These are phyloP conservation scores for Rhododendron vialii DNA, from an alignment of 148 eudicot genomes.

Conservation along the genomic window DNA sequence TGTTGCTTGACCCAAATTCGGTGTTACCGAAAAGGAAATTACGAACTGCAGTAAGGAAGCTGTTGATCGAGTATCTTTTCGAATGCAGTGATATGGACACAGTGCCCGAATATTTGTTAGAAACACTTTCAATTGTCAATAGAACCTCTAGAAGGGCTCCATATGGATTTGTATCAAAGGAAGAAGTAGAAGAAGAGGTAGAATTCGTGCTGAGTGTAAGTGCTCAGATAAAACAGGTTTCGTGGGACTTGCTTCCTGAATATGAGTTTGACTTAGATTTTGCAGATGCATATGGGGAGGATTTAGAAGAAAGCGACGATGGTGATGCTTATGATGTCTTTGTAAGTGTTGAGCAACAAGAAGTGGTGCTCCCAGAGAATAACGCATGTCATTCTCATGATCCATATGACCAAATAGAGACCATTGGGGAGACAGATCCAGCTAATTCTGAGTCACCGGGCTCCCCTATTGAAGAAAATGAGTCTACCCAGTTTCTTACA, in stretches of 20 bases:
- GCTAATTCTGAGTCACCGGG: slow-evolving; percentile 8
- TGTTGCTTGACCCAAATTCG: slow-evolving; percentile 39
- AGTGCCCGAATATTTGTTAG: slow-evolving; percentile 45
- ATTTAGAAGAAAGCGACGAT: slow-evolving; percentile 48
- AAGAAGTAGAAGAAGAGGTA: slow-evolving; percentile 51
- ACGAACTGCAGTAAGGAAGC: slow-evolving; percentile 31
- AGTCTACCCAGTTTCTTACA: slow-evolving; percentile 4
- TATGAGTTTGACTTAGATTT: slow-evolving; percentile 51
- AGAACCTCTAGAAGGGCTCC: slow-evolving; percentile 19
- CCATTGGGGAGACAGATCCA: slow-evolving; percentile 39
- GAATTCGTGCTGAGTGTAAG: slow-evolving; percentile 56
- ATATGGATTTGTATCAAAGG: slow-evolving; percentile 24
- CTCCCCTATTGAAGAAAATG: slow-evolving; percentile 8
- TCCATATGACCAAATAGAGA: slow-evolving; percentile 31
- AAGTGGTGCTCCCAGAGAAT: slow-evolving; percentile 6
- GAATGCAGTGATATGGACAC: slow-evolving; percentile 77
- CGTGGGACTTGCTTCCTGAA: slow-evolving; percentile 50
- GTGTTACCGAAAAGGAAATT: slow-evolving; percentile 26
- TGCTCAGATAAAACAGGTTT: slow-evolving; percentile 58
- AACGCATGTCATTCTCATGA: slow-evolving; percentile 15
- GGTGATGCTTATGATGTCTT: slow-evolving; percentile 26
- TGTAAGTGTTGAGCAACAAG: slow-evolving; percentile 24
- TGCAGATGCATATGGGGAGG: slow-evolving; percentile 68
- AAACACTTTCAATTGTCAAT: slow-evolving; percentile 45
- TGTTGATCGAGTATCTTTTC: slow-evolving; percentile 64